phyloP scores from a whole-genome alignment of 2,329 filamentous ascomycete genomes.

The Penicillium sp. region DNA sequence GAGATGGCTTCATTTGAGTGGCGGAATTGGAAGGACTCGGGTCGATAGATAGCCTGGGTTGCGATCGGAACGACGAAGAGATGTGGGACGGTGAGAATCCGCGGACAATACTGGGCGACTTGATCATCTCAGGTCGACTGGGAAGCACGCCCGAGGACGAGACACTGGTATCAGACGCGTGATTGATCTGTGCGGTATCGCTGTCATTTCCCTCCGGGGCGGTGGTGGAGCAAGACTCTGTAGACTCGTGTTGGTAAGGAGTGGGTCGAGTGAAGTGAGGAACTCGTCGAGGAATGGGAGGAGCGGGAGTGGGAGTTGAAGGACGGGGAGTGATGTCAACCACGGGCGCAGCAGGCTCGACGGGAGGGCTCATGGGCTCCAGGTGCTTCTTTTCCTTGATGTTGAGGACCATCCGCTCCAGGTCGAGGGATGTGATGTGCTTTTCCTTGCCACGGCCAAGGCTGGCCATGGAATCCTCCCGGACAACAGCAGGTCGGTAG shows the following conservation, averaged over 20 bases:
- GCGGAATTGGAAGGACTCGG: constrained; percentile 58
- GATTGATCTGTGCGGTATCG: constrained; percentile 41
- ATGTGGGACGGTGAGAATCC: constrained; percentile 81
- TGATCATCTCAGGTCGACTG: constrained; percentile 53
- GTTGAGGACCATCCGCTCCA: constrained; percentile 91
- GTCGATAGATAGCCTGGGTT: constrained; percentile 56
- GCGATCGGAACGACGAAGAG: constrained; percentile 68
- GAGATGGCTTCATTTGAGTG: constrained; percentile 59
- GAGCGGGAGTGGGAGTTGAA: constrained; percentile 44
- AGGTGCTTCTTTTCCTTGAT: constrained; percentile 83
- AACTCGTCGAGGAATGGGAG: constrained; percentile 34
- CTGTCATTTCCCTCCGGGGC: constrained; percentile 48
- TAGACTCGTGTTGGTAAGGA: constrained; percentile 45
- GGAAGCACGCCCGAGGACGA: constrained; percentile 52
- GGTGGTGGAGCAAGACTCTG: constrained; percentile 64
- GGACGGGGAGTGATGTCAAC: constrained; percentile 48
- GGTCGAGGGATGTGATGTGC: constrained; percentile 87
- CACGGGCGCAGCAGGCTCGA: constrained; percentile 41
- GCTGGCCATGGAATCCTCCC: constrained; percentile 58
- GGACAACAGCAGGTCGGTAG: constrained; percentile 57
- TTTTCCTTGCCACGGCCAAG: constrained; percentile 75
- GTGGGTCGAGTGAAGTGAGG: constrained; percentile 30
- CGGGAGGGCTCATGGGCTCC: constrained; percentile 54
- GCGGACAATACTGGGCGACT: constrained; percentile 71
- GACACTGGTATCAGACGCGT: constrained; percentile 63